phyloP scores from a whole-genome alignment of 257 asterid species.

The Fraxinus americana region DNA sequence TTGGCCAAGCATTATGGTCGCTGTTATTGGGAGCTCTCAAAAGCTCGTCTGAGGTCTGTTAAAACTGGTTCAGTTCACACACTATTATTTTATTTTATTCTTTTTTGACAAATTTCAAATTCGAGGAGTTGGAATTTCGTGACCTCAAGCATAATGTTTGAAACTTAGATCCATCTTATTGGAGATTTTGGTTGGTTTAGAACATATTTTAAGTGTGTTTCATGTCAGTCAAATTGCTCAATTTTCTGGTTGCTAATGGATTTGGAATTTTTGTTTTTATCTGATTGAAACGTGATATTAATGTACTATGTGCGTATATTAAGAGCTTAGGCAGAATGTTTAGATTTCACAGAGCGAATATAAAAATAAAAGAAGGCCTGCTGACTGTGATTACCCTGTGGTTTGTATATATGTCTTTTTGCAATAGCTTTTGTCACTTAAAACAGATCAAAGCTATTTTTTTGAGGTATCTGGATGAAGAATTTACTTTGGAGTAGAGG shows the following conservation, averaged over 20 bases:
- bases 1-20: slow-evolving; percentile 66
- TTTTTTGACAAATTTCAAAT: slow-evolving; percentile 2
- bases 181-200: background rate
- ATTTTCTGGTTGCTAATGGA: background rate
- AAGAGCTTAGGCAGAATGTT: background rate
- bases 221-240: background rate
- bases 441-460: slow-evolving; percentile 2
- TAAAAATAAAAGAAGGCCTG: background rate
- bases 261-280: background rate
- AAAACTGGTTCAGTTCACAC: background rate
- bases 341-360: background rate
- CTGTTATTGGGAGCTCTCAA: slow-evolving; percentile 91
- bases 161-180: background rate
- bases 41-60: slow-evolving; percentile 80
- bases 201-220: background rate
- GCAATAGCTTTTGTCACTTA: background rate
- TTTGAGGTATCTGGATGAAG: slow-evolving; percentile 3
- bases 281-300: background rate
- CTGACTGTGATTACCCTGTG: background rate
- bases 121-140: background rate
- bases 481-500: slow-evolving; percentile 6
- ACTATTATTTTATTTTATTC: too few species aligned
- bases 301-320: background rate
- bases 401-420: background rate
- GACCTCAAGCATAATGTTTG: background rate